Conservation (phyloP, 2,329 filamentous ascomycete species). For the Neopestalotiopsis sp. region DNA sequence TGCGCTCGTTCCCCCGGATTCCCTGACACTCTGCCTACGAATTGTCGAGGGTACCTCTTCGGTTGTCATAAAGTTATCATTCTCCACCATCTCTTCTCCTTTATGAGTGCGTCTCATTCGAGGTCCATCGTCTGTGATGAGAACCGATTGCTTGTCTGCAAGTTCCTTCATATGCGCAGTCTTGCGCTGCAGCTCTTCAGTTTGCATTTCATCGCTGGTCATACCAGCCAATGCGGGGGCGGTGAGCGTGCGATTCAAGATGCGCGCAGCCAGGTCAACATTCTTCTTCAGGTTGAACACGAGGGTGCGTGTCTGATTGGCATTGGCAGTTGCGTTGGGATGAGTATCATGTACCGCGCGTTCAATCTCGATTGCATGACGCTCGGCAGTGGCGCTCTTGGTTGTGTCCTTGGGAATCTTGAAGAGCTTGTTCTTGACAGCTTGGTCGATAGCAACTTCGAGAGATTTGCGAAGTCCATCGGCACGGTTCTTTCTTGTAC, state of each 20-base stretch:
- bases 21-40: slow-evolving; percentile 39
- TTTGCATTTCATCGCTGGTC: slow-evolving; percentile 89
- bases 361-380: slow-evolving; percentile 80
- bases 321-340: slow-evolving; percentile 56
- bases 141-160: slow-evolving; percentile 82
- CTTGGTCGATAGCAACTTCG: slow-evolving; percentile 65
- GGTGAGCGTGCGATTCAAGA: slow-evolving; percentile 75
- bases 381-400: slow-evolving; percentile 68
- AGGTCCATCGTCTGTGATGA: slow-evolving; percentile 77
- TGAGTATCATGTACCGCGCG: slow-evolving; percentile 67
- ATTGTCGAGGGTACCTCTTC: slow-evolving; percentile 44
- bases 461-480: slow-evolving; percentile 75
- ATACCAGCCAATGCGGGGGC: slow-evolving; percentile 84
- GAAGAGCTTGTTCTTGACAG: slow-evolving; percentile 70
- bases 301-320: slow-evolving; percentile 73
- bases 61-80: slow-evolving; percentile 57
- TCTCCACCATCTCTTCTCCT: slow-evolving; percentile 87
- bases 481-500: slow-evolving; percentile 70
- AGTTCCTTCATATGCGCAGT: slow-evolving; percentile 78
- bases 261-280: slow-evolving; percentile 72
- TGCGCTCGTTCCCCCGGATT: slow-evolving; percentile 26
- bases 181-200: slow-evolving; percentile 82
- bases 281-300: slow-evolving; percentile 91
- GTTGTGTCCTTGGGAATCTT: slow-evolving; percentile 67
- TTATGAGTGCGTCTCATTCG: slow-evolving; percentile 91